These are phyloP conservation scores for Nitzschia sp. DNA, from an alignment of 108 stramenopile genomes.

Conservation along the genomic window DNA sequence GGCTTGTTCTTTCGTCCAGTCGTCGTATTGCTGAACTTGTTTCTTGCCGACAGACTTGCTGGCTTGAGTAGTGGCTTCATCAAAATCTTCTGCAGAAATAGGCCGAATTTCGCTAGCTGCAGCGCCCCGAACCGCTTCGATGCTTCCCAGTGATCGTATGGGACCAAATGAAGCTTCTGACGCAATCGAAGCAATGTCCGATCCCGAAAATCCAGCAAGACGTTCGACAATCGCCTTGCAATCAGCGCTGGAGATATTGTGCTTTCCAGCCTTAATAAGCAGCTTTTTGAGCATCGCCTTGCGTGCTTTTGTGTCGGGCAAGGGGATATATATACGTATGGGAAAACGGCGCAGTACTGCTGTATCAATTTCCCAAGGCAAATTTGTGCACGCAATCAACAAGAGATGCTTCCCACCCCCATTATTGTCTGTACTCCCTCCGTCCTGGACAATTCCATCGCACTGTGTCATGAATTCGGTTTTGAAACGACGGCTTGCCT, in stretches of 20 bases:
- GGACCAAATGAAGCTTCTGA: slow-evolving; percentile 70
- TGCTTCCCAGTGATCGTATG: slow-evolving; percentile 44
- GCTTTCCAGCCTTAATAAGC: slow-evolving; percentile 46
- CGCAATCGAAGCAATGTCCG: slow-evolving; percentile 63
- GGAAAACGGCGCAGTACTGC: slow-evolving; percentile 88
- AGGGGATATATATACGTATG: slow-evolving; percentile 89
- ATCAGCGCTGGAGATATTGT: slow-evolving; percentile 28
- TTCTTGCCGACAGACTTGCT: slow-evolving; percentile 49
- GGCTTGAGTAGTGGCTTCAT: slow-evolving; percentile 44
- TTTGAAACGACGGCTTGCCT: slow-evolving; percentile 92
- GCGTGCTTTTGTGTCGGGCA: slow-evolving; percentile 75
- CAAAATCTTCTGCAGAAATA: slow-evolving; percentile 56
- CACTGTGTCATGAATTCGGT: slow-evolving; percentile 96
- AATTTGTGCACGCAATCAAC: slow-evolving; percentile 92
- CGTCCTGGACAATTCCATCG: slow-evolving; percentile 75
- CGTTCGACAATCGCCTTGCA: slow-evolving; percentile 38
- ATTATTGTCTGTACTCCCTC: slow-evolving; percentile 1
- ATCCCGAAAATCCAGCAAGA: slow-evolving; percentile 58
- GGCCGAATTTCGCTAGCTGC: slow-evolving; percentile 45
- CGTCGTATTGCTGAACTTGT: slow-evolving; percentile 44
- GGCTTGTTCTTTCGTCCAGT: slow-evolving; percentile 56
- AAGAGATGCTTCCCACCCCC: slow-evolving; percentile 52
- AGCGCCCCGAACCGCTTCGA: slow-evolving; percentile 48
- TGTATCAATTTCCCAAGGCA: slow-evolving; percentile 94
- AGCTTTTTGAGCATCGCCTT: slow-evolving; percentile 49